Evolutionary conservation across 768 basidiomycete species (phyloP), one percentile per base, ranked within the genome.

Genomic region (Tricholoma sp.): DNA sequence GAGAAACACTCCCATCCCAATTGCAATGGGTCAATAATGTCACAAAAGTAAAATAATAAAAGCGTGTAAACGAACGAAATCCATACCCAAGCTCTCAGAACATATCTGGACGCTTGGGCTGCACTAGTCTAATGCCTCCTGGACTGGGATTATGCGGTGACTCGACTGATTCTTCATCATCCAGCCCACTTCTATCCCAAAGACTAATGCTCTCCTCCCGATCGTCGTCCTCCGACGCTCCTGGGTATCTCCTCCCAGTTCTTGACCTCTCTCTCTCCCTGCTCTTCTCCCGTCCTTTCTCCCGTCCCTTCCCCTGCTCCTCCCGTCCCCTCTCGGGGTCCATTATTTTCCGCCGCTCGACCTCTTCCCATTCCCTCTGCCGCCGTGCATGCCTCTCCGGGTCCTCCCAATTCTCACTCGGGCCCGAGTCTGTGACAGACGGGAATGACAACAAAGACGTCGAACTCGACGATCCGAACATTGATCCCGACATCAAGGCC

Each of bases 191-290:
- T 37, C 65, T 69, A 27, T 69, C 68, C 80, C 80, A 83, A 55
- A 88, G 62, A 50, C 83, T 78, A 52, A 79, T 67, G 55, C 82
- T 83, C 71, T 88, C 86, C 56, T 87, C 86, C 50, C 68, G 66
- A 53, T 88, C 86, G 62, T 83, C 82, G 3, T 77, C 75, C 0
- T 74, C 77, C 22, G 63, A 69, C n/a, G 76, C 78, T 53, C 73
- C 76, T 4, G 80, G 80, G 57, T 84, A 83, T 43, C 71, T 72
- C 66, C 76, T 74, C 50, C 71, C 69, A 27, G 74, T 70, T 59
- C 76, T 70, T 27, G 73, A 69, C 24, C 74, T 69, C 19, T 67
- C 68, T 41, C 67, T 63, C 22, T 63, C 67, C 49, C 62, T 66
- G 39, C 66, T 63, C 57, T 63, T 57, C 32, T 39, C 39, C 41